Conservation (phyloP, 139 green algal species). For the Chlorella sp. region DNA sequence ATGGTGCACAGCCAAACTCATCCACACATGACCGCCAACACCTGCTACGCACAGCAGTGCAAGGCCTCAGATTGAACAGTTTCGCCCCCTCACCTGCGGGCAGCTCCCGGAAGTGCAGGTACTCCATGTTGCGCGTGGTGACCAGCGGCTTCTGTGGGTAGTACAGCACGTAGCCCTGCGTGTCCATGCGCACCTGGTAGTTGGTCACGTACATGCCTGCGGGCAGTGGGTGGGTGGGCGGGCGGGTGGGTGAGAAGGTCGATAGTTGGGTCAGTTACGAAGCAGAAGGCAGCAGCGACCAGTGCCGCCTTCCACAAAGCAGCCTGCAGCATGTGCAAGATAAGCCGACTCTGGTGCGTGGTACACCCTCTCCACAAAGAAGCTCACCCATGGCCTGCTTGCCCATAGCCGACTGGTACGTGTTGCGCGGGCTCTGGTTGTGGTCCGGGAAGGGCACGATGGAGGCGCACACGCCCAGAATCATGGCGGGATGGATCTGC, state of each 20-base stretch:
- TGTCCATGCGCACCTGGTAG: constrained; percentile 83
- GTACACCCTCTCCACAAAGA: no score
- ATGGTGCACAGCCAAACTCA: no score
- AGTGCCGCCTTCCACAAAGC: no score
- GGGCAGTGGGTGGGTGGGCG: neutral
- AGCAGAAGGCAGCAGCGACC: no score
- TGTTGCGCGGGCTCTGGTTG: constrained; percentile 98
- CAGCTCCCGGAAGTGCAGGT: constrained; percentile 89
- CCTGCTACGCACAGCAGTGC: no score
- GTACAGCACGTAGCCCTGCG: constrained; percentile 93
- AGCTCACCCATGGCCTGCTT: constrained; percentile 94
- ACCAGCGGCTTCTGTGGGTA: constrained; percentile 99
- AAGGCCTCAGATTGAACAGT: no score
- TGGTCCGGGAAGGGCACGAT: constrained; percentile 99
- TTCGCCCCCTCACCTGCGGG: constrained; percentile 63
- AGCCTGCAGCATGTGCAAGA: no score
- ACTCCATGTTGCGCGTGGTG: constrained; percentile 87
- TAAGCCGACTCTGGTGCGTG: constrained; percentile 25
- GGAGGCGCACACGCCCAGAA: constrained; percentile 96
- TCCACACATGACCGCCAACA: no score
- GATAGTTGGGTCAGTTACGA: neutral
- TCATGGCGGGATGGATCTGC: constrained; percentile 96
- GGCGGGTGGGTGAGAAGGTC: neutral
- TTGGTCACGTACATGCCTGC: constrained; percentile 91
- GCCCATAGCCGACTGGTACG: constrained; percentile 95